Conservation (phyloP, 305 asterid species). For the Caryopteris hybrid region DNA sequence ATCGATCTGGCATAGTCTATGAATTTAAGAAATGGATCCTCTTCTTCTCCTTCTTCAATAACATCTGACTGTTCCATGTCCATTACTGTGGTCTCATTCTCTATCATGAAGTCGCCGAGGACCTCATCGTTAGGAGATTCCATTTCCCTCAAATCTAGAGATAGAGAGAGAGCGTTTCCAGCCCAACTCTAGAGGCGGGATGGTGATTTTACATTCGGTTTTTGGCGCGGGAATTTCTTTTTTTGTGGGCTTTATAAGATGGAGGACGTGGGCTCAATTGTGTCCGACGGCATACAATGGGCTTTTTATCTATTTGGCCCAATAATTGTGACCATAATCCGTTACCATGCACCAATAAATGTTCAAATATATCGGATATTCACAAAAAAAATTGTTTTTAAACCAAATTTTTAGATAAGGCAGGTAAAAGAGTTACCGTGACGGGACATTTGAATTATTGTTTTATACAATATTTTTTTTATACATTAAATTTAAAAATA, state of each 20-base stretch:
- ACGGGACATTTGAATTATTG: too few species aligned
- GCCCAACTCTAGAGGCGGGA: conserved; percentile 32
- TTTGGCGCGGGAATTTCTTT: conserved; percentile 21
- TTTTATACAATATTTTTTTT: too few species aligned
- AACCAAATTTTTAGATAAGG: too few species aligned
- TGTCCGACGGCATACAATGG: background rate
- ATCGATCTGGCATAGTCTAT: conserved; percentile 53
- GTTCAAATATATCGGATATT: too few species aligned
- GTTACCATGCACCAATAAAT: too few species aligned
- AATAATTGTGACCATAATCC: too few species aligned
- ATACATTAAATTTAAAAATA: too few species aligned
- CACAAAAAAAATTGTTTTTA: too few species aligned
- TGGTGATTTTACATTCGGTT: background rate
- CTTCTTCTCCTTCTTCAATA: conserved; percentile 33
- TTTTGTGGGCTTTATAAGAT: background rate
- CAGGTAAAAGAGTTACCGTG: too few species aligned
- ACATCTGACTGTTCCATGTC: conserved; percentile 31
- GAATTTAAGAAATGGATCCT: conserved; percentile 64
- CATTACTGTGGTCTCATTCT: conserved; percentile 39
- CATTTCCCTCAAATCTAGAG: conserved; percentile 18
- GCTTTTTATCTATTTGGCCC: background rate
- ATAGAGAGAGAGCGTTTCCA: conserved; percentile 9
- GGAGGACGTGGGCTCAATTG: background rate
- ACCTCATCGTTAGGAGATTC: conserved; percentile 26
- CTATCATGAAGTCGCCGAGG: conserved; percentile 26